A percentile compares a stretch with the other conserved stretches of the same genome.
Evolutionary conservation across 148 eudicot genomes (phyloP).

Genomic region (Rhododendron molle): DNA sequence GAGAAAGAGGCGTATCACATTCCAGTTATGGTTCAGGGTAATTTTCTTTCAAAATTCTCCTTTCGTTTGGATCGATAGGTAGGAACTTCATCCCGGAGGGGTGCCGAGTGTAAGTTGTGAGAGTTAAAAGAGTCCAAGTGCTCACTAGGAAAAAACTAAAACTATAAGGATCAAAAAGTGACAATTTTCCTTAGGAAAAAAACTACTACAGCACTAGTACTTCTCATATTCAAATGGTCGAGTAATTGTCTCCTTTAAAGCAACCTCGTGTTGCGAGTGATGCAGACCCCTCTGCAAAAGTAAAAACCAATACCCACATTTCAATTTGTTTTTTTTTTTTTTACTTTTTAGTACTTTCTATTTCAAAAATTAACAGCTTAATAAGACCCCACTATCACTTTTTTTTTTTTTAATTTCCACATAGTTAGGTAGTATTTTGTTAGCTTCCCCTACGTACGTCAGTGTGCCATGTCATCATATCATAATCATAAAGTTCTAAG

Average conservation of each 20-base stretch:
- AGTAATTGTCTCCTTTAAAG: background rate
- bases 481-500: background rate
- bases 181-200: background rate
- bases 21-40: background rate
- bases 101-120: background rate
- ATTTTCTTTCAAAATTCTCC: background rate
- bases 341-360: background rate
- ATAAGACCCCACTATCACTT: background rate
- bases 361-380: background rate
- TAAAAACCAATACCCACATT: background rate
- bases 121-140: background rate
- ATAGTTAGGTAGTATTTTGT: background rate
- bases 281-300: background rate
- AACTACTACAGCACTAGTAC: too few species aligned
- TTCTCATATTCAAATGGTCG: background rate
- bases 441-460: background rate
- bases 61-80: background rate
- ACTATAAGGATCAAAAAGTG: background rate
- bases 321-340: background rate
- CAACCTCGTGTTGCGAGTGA: constrained; percentile 1
- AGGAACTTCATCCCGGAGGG: background rate
- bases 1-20: background rate
- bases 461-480: background rate
- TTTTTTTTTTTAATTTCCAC: background rate
- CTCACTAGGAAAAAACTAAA: background rate